Base-by-base conservation (phyloP, 805 yeast species). In the Wickerhamiella qilinensis region DNA sequence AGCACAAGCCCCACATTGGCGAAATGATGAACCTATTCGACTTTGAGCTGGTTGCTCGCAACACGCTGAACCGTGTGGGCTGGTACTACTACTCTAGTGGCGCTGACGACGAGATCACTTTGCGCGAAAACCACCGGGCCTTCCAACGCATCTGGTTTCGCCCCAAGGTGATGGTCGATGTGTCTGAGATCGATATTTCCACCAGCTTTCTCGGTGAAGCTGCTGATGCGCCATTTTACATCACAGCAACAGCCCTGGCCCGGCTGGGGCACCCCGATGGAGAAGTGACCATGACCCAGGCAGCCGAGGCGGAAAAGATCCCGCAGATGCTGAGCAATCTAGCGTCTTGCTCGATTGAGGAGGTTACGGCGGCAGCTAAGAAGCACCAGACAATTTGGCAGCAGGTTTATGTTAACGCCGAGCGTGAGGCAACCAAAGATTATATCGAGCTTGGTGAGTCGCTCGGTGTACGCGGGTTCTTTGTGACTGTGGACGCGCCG, bases 71-170 rank as follows among this genome's bases (percentile, higher is more conserved):
- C 22, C 74, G 72, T 39, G 69, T 71, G 24, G 96, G 91, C 0
- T 82, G 96, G 93, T 91, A 91, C 12, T 88, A 88, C 58, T 88
- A 85, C 55, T 78, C 93, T 3, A 73, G 85, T 27, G 97, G 88
- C 8, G 70, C 94, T 15, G 96, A 88, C 58, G 97, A 88, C 57
- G 97, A 88, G 61, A 72, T 88, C 48, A 71, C 94, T 2, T 55
- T 81, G 52, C 70, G 97, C 48, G 95, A 86, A 53, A 88, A 88
- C 61, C 96, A 85, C 56, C 68, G 75, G 38, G 93, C 94, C 3
- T 88, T 73, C 61, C 94, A 83, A 53, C 65, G 94, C 22, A 72
- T 86, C 38, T 85, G 80, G 62, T 88, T 88, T 66, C 75, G 79
- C 47, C 97, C 97, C 12, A 66, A 73, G 40, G 68, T 88, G 14